Conservation (phyloP, 2,329 filamentous ascomycete species). For the Penicillium sp. region DNA sequence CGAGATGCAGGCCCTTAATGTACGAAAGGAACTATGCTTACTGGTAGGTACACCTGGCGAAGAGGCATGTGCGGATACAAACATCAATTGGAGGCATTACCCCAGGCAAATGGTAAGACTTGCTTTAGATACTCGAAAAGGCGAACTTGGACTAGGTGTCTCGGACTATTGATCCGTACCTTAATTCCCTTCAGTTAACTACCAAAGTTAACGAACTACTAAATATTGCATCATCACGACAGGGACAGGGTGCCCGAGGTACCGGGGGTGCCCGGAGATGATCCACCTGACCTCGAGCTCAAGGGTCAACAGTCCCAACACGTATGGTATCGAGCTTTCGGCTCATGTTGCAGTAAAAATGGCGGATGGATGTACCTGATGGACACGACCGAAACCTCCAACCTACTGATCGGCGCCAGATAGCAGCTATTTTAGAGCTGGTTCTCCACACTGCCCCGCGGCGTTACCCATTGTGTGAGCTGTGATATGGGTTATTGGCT, state of each 20-base stretch:
- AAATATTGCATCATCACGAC: slow-evolving; percentile 7
- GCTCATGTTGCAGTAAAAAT: slow-evolving; percentile 9
- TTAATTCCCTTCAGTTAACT: background rate
- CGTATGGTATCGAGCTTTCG: slow-evolving; percentile 11
- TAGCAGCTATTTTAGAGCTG: slow-evolving; percentile 9
- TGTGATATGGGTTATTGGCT: slow-evolving; percentile 16
- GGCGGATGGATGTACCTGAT: background rate
- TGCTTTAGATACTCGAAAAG: too few relatives aligned
- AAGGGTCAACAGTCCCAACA: background rate
- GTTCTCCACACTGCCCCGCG: slow-evolving; percentile 28
- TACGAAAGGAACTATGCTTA: too few relatives aligned
- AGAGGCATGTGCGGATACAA: background rate
- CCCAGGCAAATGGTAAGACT: too few relatives aligned
- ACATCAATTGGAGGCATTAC: background rate
- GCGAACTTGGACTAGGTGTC: too few relatives aligned
- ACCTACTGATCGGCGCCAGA: slow-evolving; percentile 5
- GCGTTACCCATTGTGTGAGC: slow-evolving; percentile 18
- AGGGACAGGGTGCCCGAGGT: background rate
- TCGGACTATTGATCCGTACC: background rate
- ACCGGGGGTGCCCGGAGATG: slow-evolving; percentile 30
- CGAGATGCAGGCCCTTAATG: too few relatives aligned
- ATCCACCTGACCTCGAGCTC: slow-evolving; percentile 21
- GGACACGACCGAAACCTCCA: background rate
- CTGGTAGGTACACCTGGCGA: too few relatives aligned
- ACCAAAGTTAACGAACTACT: too few relatives aligned